Evolutionary conservation across 768 basidiomycete species (phyloP).

Genomic region (Agrocybe pediades): DNA sequence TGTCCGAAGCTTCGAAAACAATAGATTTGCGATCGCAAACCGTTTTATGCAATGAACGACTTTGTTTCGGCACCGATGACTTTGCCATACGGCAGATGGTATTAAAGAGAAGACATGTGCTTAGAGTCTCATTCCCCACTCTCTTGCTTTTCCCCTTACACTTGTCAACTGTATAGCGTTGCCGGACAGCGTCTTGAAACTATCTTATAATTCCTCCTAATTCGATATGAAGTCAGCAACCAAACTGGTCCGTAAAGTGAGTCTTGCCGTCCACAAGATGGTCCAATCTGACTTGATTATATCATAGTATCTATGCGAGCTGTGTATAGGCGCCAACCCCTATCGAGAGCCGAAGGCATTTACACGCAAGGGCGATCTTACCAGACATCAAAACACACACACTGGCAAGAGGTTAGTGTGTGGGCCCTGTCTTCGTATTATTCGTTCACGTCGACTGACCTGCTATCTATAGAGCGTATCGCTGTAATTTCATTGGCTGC

Average conservation of each 20-base stretch:
- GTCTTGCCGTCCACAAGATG: background rate
- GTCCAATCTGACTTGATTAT: background rate
- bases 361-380: slow-evolving; percentile 58
- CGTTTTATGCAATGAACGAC: slow-evolving; percentile 16
- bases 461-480: slow-evolving; percentile 42
- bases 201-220: slow-evolving; percentile 9
- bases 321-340: slow-evolving; percentile 25
- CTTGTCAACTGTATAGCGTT: slow-evolving; percentile 36
- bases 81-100: slow-evolving; percentile 7
- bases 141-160: slow-evolving; percentile 11
- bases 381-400: slow-evolving; percentile 56
- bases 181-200: slow-evolving; percentile 45
- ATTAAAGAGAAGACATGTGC: slow-evolving; percentile 21
- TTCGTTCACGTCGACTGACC: background rate
- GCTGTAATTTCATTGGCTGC: slow-evolving; percentile 46
- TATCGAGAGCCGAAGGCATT: slow-evolving; percentile 51
- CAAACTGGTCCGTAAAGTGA: background rate
- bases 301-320: slow-evolving; percentile 10
- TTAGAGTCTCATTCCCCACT: slow-evolving; percentile 10
- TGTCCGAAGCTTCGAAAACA: slow-evolving; percentile 17
- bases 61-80: slow-evolving; percentile 25
- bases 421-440: slow-evolving; percentile 1
- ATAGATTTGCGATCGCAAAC: slow-evolving; percentile 20
- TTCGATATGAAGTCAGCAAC: background rate
- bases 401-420: slow-evolving; percentile 47